Evolutionary conservation across 192 early-diverging fungal genomes (phyloP), one percentile per base, ranked within the genome.

Genomic region (Coemansia sp.): DNA sequence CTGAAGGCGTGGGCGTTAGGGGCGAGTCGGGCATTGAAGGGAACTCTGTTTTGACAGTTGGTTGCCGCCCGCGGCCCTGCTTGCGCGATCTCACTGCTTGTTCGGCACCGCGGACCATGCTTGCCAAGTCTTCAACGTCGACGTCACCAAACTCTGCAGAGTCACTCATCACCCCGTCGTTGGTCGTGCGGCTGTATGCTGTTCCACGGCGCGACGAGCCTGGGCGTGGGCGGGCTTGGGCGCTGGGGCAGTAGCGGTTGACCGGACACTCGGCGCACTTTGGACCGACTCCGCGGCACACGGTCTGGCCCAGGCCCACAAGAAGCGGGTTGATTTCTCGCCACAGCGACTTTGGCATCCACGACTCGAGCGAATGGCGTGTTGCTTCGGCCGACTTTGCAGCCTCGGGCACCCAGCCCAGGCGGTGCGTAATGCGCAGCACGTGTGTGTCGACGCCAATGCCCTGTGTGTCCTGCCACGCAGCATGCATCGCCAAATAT

Each of bases 391-490:
- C 93, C 21, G 86, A 85, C 45, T 85, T 85, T 10, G 87, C 84
- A 47, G 83, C 84, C 6, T 89, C 91, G 21, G 85, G 83, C 16
- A 90, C 86, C 95, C 95, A 98, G 16, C 92, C 93, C 16, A 98
- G 77, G 6, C 93, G 80, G 60, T 96, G 94, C 19, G 86, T 53
- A 43, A 98, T 97, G 47, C 94, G 85, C 80, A 95, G 91, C 10
- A 97, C 95, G 77, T 98, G 96, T 0, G 91, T 92, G 72, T 98
- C 95, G 12, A 98, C 96, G 2, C 95, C 96, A 75, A 98, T 98
- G 6, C 94, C 96, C 55, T 91, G 90, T 37, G 82, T 90, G 62
- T 77, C 65, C 50, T 92, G 83, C 94, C 94, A 98, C 8, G 93
- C 94, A 6, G 63, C 72, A 37, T 95, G 93, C 74, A 98, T 84